Evolutionary conservation across 371 early-diverging fungal species (phyloP), one percentile per base, ranked within the genome.

Genomic region (Mortierella sp.): DNA sequence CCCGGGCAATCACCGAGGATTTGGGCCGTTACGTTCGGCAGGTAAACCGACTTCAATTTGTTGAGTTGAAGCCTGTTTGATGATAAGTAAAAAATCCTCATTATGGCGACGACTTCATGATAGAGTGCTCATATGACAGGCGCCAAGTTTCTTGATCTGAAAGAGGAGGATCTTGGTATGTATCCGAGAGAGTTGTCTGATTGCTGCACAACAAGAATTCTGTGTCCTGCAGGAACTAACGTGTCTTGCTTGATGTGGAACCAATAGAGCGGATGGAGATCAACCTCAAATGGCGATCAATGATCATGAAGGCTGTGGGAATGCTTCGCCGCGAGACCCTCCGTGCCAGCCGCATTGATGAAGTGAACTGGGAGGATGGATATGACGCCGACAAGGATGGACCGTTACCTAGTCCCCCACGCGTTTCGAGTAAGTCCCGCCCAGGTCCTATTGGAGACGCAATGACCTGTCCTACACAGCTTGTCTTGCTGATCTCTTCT

Each of bases 271-370:
- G 74, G n/a, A 74, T 74, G 74, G 55, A 64, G 54, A 74, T 74
- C 64, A 74, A 74, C 52, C 65, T 60, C 21, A 74, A 74, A 58
- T 74, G 74, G 74, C 53, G 74, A 28, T 46, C 60, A n/a, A 67
- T 74, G 68, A 74, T 74, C 58, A 62, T 74, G 63, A 68, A 74
- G 61, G 74, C 68, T 26, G 74, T 74, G 10, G 64, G 65, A 10
- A 64, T 68, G 57, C 69, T 74, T 5, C 68, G 74, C 24, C 68
- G 74, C 23, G 69, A 74, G 61, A 74, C 74, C 2, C 19, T 74
- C 14, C 64, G 74, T 9, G 64, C 61, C 14, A 74, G 68, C 39
- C 68, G 65, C 4, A 27, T 68, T 23, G 68, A 64, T 24, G 49
- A 57, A 34, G 42, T 74, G 74, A 59, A 55, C 23, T 74, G 74